Percentiles rank a stretch among this genome's conserved stretches.
Evolutionary conservation across 2,329 filamentous ascomycete genomes (phyloP).

Genomic region (Calonectria hongkongensis): DNA sequence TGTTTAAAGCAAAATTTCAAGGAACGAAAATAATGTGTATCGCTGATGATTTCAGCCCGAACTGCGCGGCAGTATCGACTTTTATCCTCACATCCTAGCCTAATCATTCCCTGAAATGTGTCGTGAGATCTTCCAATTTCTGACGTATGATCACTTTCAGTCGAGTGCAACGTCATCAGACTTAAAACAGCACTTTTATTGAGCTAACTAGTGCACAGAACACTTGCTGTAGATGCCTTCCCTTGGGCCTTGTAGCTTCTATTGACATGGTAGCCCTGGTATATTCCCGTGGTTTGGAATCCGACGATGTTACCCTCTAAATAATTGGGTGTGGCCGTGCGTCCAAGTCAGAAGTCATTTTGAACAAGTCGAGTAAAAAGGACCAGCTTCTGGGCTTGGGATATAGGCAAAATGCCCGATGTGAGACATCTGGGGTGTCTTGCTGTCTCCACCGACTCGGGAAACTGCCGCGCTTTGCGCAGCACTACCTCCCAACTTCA

Average conservation of each 20-base stretch:
- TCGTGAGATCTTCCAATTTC: not conserved
- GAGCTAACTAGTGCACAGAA: not conserved
- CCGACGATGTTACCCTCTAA: slow-evolving; percentile 10
- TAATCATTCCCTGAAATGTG: not conserved
- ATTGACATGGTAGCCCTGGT: not conserved
- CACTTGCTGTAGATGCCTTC: not conserved
- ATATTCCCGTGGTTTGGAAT: slow-evolving; percentile 1
- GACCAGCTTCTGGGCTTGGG: not conserved
- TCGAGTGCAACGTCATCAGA: not conserved
- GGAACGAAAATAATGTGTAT: not conserved
- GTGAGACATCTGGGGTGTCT: not conserved
- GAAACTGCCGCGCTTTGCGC: too few species aligned
- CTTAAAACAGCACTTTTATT: not conserved
- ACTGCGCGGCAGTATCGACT: not conserved
- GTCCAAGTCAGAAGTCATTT: slow-evolving; percentile 12
- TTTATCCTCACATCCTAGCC: not conserved
- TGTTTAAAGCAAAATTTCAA: not conserved
- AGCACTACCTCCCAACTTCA: not conserved
- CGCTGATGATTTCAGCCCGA: not conserved
- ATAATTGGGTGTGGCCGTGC: not conserved
- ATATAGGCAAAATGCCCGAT: not conserved
- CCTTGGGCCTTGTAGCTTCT: not conserved
- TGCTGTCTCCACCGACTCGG: too few species aligned
- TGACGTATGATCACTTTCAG: not conserved
- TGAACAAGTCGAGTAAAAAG: not conserved